Base-by-base conservation (phyloP, 1,139 yeast species). In the Meyerozyma carpophila region DNA sequence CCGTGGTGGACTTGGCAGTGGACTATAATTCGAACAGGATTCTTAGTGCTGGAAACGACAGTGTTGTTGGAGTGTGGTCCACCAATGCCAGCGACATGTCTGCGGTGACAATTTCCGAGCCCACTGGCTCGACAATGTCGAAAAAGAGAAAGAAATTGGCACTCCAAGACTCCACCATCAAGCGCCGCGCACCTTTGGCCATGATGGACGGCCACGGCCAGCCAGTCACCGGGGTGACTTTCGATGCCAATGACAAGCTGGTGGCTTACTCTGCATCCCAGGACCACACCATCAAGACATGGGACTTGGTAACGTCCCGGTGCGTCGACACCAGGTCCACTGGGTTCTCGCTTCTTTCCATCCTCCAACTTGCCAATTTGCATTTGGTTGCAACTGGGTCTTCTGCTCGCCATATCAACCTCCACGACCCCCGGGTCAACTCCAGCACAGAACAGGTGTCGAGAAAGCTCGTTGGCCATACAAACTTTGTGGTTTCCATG, bases 261-360 rank as follows among this genome's bases (percentile, higher is more conserved):
- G 96, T 91, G 6, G 96, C 84, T 13, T 93, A 93, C 66, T 89
- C 98, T 0, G 96, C 87, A 1, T 86, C 97, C 4, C 97, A 90
- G 63, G 98, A 93, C 66, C 98, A 93, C 62, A 81, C 95, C 1
- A 81, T 93, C 51, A 86, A 87, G 57, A 93, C 98, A 0, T 93
- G 98, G 98, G 98, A 93, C 68, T 73, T 91, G 56, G 84, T 88
- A 18, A 89, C 97, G 5, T 72, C 85, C 14, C 77, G 87, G 51
- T 81, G 88, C 57, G 84, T 90, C 36, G 97, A 90, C 60, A 86
- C 97, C 5, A 83, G 89, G 64, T 79, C 87, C 21, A 90, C 98
- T 0, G 86, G 93, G n/a, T 90, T 79, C 65, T 84, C 98, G 8
- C 73, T 93, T 49, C 74, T 91, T 40, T 85, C 96, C 1, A 67